These are phyloP conservation scores for Haematococcus sp. DNA, from an alignment of 139 green algal species.

Conservation along the genomic window DNA sequence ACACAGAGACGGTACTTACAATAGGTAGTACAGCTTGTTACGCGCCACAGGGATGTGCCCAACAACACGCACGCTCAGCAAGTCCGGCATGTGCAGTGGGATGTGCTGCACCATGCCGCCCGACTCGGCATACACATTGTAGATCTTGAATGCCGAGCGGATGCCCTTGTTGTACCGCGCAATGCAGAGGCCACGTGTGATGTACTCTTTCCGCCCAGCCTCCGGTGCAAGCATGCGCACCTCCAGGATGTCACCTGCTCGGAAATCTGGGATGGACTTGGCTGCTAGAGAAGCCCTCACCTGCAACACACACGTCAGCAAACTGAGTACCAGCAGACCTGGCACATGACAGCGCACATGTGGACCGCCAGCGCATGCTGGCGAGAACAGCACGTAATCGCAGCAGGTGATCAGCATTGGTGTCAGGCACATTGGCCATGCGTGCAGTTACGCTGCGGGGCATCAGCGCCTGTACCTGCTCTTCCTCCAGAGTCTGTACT, in stretches of 20 bases:
- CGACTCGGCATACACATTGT: slow-evolving; percentile 57
- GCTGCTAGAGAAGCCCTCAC: not conserved
- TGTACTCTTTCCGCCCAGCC: slow-evolving; percentile 30
- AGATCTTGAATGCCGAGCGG: slow-evolving; percentile 45
- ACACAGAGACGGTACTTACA: not conserved
- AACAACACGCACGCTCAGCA: slow-evolving; percentile 49
- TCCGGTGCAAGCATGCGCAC: slow-evolving; percentile 51
- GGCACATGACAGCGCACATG: too few relatives aligned
- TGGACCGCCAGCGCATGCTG: not conserved
- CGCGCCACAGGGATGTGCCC: slow-evolving; percentile 25
- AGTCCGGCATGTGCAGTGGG: slow-evolving; percentile 64
- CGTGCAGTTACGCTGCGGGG: not conserved
- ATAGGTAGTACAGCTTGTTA: slow-evolving; percentile 44
- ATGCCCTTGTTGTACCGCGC: slow-evolving; percentile 47
- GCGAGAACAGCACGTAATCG: slow-evolving; percentile 5
- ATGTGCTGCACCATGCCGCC: slow-evolving; percentile 62
- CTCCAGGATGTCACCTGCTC: slow-evolving; percentile 52
- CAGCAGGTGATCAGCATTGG: not conserved
- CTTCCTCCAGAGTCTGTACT: slow-evolving; percentile 31
- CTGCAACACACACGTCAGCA: not conserved
- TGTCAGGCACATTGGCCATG: not conserved
- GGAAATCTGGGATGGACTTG: slow-evolving; percentile 39
- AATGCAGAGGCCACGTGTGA: slow-evolving; percentile 54
- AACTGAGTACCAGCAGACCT: not conserved
- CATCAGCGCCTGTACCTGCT: slow-evolving; percentile 14